phyloP scores from a whole-genome alignment of 2,329 filamentous ascomycete genomes.

The Aaosphaeria arxii region DNA sequence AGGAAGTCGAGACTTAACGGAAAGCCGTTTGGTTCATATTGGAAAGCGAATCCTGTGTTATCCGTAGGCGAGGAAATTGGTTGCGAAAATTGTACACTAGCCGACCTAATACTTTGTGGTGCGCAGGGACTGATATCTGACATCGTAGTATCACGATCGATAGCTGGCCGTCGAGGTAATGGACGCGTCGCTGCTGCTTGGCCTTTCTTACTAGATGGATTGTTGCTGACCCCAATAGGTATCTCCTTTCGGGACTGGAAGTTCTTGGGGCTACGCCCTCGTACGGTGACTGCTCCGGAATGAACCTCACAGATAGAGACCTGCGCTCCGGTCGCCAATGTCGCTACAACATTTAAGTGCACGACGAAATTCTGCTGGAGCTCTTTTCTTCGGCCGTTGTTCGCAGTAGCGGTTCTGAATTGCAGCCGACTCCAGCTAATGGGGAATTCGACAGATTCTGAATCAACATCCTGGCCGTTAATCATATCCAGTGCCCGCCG shows the following conservation, averaged over 20 bases:
- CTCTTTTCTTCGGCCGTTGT: conserved; percentile 92
- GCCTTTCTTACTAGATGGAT: conserved; percentile 65
- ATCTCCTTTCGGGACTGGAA: conserved; percentile 94
- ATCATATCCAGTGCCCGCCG: conserved; percentile 70
- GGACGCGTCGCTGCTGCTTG: conserved; percentile 14
- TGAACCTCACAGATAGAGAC: conserved; percentile 80
- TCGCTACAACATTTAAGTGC: conserved; percentile 82
- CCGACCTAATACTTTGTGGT: too few relatives aligned
- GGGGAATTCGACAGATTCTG: conserved; percentile 84
- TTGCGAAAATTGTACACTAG: too few relatives aligned
- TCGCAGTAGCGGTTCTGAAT: conserved; percentile 91
- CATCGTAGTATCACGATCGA: conserved; percentile 2
- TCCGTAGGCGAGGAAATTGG: too few relatives aligned
- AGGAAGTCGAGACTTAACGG: too few relatives aligned
- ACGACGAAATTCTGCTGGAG: conserved; percentile 95
- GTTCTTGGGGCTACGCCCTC: conserved; percentile 88
- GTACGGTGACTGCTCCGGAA: conserved; percentile 89
- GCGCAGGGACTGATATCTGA: too few relatives aligned
- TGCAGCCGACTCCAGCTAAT: conserved; percentile 93
- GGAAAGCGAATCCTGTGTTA: too few relatives aligned
- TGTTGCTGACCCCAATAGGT: conserved; percentile 75
- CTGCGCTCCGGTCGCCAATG: conserved; percentile 78
- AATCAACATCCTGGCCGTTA: conserved; percentile 66
- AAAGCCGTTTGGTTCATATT: too few relatives aligned
- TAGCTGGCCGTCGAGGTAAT: conserved; percentile 28